Conservation (phyloP, 163 green algal genomes). For the Coccomyxa subellipsoidea region DNA sequence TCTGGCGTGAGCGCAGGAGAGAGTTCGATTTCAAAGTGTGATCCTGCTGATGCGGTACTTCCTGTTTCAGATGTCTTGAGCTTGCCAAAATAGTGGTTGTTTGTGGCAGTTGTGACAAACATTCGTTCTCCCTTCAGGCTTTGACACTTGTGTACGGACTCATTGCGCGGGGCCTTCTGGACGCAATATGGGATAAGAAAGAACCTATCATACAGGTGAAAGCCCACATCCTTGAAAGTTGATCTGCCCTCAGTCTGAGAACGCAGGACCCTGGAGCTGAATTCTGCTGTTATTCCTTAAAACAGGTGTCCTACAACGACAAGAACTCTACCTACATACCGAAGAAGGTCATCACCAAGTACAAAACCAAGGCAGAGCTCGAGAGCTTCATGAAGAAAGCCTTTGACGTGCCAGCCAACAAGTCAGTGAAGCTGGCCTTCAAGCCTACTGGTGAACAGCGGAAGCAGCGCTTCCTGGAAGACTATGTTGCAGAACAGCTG, state of each 20-base stretch:
- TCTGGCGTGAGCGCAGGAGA: slow-evolving; percentile 8
- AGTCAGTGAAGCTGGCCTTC: slow-evolving; percentile 7
- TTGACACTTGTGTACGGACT: background rate
- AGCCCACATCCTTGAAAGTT: slow-evolving; percentile 1
- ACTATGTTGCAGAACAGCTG: slow-evolving; percentile 9
- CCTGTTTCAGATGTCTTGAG: background rate
- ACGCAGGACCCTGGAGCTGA: slow-evolving; percentile 1
- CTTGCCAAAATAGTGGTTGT: background rate
- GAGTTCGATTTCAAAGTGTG: slow-evolving; percentile 3
- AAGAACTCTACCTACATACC: slow-evolving; percentile 8
- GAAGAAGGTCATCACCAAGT: background rate
- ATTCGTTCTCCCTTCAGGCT: slow-evolving; percentile 9
- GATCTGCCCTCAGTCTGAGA: background rate
- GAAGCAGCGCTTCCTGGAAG: slow-evolving; percentile 8
- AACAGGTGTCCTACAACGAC: slow-evolving; percentile 9
- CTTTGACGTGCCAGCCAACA: slow-evolving; percentile 4
- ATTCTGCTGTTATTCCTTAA: background rate
- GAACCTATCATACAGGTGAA: slow-evolving; percentile 11
- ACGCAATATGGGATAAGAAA: background rate
- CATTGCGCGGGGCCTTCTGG: slow-evolving; percentile 7
- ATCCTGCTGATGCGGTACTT: slow-evolving; percentile 11
- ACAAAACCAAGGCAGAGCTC: background rate
- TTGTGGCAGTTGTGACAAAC: slow-evolving; percentile 1
- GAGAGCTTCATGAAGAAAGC: slow-evolving; percentile 5
- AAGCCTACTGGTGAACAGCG: slow-evolving; percentile 8